Base-by-base conservation (phyloP, 164 flowering plant genomes). In the Sedum album region DNA sequence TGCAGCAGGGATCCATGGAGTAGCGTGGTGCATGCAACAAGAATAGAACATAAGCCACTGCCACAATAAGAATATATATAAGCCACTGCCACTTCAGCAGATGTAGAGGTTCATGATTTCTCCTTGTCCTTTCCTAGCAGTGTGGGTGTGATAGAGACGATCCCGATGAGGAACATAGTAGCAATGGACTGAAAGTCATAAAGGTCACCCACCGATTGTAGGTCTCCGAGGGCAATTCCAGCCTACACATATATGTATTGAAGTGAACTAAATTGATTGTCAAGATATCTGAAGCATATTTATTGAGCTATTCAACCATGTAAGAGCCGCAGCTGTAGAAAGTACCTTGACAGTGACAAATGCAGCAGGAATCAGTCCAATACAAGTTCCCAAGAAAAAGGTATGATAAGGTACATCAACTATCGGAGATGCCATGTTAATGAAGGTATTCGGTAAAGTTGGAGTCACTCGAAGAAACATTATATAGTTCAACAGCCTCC, bases 381-480 rank as follows among this genome's bases (percentile, higher is more conserved):
- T 80, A 44, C 80, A 42, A 38, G 98, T 91, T 60, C 84, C 98
- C n/a, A 87, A 68, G 76, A 94, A 83, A 86, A 94, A 94, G 0
- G 71, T 91, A 75, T 83, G 91, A 80, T 82, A 94, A 23, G 97
- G 98, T 68, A 94, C 90, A 77, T 87, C 92, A 1, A 94, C 98
- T 25, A 91, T 89, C 35, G 97, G 98, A 7, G 98, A 94, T 68
- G 97, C 98, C 65, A 94, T 78, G 69, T 91, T 94, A 18, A 94
- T 91, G 66, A 94, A 94, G 41, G 96, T 88, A 74, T 91, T 94
- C 18, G 98, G 98, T 78, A 94, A 73, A 20, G 98, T 90, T 7
- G 98, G 98, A 2, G 97, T 94, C 31, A 94, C 83, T 76, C 98
- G 83, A n/a, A 94, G 77, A 79, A 94, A 94, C 66, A 94, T 92